phyloP scores from a whole-genome alignment of 2,329 filamentous ascomycete species.

The Colletotrichum scovillei region DNA sequence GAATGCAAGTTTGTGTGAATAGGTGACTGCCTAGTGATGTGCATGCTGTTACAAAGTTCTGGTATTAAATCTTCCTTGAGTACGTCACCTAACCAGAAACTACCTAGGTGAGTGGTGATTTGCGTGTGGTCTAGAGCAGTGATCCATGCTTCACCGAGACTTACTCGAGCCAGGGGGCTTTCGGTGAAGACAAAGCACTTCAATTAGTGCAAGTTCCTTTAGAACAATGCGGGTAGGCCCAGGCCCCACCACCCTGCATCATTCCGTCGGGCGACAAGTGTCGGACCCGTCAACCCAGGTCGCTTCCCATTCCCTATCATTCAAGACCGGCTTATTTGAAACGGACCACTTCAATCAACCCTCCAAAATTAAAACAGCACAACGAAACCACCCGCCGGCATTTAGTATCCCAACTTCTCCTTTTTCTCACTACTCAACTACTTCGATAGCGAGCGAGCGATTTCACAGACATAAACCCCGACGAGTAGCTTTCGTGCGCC shows the following conservation, averaged over 20 bases:
- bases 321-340: constrained; percentile 33
- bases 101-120: no score
- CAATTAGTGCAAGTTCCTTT: constrained; percentile 34
- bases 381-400: constrained; percentile 19
- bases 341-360: constrained; percentile 32
- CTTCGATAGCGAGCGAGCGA: constrained; percentile 15
- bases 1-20: neutral
- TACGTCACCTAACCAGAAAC: no score
- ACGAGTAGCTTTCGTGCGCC: neutral
- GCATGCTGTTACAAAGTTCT: neutral
- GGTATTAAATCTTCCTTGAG: neutral
- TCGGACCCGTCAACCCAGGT: constrained; percentile 23
- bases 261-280: constrained; percentile 29
- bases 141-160: constrained; percentile 27
- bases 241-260: constrained; percentile 28
- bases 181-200: constrained; percentile 31
- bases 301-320: constrained; percentile 29
- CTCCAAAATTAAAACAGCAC: constrained; percentile 17
- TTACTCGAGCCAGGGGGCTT: constrained; percentile 13
- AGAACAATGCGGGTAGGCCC: constrained; percentile 32
- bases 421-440: neutral
- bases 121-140: neutral
- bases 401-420: neutral
- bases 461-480: neutral
- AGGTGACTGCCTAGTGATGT: neutral